These are phyloP conservation scores for Puccinellia tenuiflora DNA, from an alignment of 176 grass and related monocot species.

Conservation along the genomic window DNA sequence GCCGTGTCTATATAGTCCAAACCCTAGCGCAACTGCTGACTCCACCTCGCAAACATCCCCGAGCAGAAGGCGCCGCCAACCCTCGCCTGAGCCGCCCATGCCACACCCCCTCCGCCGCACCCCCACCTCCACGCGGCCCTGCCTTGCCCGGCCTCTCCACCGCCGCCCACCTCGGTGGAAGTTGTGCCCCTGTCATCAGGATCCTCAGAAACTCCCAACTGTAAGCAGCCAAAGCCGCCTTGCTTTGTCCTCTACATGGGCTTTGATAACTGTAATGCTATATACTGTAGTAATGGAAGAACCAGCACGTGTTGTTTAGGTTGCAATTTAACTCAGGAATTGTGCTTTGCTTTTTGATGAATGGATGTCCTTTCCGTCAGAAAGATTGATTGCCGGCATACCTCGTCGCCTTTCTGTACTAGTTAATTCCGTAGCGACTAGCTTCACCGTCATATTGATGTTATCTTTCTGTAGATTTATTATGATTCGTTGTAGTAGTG, in stretches of 20 bases:
- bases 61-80: slow-evolving; percentile 14
- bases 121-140: background rate
- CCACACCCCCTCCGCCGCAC: background rate
- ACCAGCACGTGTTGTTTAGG: background rate
- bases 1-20: background rate
- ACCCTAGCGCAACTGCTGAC: background rate
- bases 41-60: background rate
- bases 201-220: slow-evolving; percentile 67
- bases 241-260: background rate
- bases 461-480: background rate
- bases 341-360: background rate
- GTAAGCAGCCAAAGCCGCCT: slow-evolving; percentile 20
- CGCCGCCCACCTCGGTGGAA: background rate
- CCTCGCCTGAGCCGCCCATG: background rate
- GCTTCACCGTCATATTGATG: background rate
- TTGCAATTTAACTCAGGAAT: background rate
- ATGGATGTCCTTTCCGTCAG: background rate
- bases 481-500: background rate
- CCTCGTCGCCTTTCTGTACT: slow-evolving; percentile 17
- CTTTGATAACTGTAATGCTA: too few relatives aligned
- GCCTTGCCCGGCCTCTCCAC: background rate
- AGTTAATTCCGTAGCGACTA: background rate
- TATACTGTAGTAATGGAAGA: background rate
- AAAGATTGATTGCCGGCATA: slow-evolving; percentile 11
- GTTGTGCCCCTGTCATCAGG: slow-evolving; percentile 38